Percentiles rank a stretch among this genome's conserved stretches.
Evolutionary conservation across 495 filamentous ascomycete genomes (phyloP).

Genomic region (Tirmania nivea): DNA sequence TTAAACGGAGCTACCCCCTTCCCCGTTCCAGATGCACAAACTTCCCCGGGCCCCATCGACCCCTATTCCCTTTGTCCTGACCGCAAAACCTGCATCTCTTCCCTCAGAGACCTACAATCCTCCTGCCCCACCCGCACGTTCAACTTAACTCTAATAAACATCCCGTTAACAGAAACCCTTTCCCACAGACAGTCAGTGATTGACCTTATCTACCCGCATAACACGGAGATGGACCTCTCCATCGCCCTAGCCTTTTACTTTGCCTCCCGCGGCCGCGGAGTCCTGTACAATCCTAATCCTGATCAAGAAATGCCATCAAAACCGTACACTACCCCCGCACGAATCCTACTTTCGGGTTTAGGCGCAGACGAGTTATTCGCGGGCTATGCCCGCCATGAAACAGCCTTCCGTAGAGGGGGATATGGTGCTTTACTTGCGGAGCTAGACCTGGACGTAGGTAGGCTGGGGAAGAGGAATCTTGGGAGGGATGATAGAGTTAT

Average conservation of each 20-base stretch:
- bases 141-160: conserved; percentile 63
- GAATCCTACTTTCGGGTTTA: conserved; percentile 75
- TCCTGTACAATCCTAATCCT: conserved; percentile 13
- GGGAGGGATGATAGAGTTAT: conserved; percentile 85
- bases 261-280: conserved; percentile 56
- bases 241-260: conserved; percentile 87
- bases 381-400: conserved; percentile 69
- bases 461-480: conserved; percentile 80
- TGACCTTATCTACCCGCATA: conserved; percentile 68
- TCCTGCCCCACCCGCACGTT: conserved; percentile 54
- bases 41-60: conserved; percentile 17
- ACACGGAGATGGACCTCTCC: conserved; percentile 98
- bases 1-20: conserved; percentile 11
- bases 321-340: conserved; percentile 45
- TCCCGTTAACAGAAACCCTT: conserved; percentile 56
- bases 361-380: conserved; percentile 93
- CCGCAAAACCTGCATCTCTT: conserved; percentile 59
- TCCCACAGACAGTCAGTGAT: conserved; percentile 47
- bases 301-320: conserved; percentile 6
- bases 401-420: conserved; percentile 38
- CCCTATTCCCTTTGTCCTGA: conserved; percentile 75
- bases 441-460: conserved; percentile 62
- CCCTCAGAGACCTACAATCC: conserved; percentile 45
- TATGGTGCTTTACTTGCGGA: conserved; percentile 57
- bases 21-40: conserved; percentile 6